phyloP scores from a whole-genome alignment of 2,329 filamentous ascomycete species.

The Botrytis porri region DNA sequence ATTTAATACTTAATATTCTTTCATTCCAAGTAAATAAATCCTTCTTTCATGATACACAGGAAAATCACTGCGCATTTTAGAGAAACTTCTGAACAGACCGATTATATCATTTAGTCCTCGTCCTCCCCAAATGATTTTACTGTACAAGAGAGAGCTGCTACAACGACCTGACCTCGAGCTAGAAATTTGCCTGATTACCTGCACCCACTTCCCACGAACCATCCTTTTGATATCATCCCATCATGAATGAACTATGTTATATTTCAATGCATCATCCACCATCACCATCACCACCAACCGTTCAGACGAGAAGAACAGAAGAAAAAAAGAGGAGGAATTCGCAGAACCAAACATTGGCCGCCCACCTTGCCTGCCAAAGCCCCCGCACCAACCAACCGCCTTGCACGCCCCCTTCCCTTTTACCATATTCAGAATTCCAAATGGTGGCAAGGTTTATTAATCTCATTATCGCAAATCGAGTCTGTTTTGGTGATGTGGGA shows the following conservation, averaged over 20 bases:
- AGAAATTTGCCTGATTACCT: slow-evolving; percentile 6
- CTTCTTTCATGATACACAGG: neutral
- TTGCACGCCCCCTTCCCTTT: slow-evolving; percentile 10
- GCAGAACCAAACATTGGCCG: slow-evolving; percentile 15
- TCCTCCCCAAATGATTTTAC: slow-evolving; percentile 1
- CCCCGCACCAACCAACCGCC: neutral
- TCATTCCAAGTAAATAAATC: neutral
- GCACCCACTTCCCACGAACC: neutral
- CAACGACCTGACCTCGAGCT: slow-evolving; percentile 8
- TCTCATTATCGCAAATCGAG: slow-evolving; percentile 30
- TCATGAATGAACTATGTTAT: slow-evolving; percentile 9
- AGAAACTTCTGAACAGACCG: neutral
- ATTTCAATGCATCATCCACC: slow-evolving; percentile 1
- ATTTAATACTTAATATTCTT: neutral
- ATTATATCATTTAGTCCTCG: slow-evolving; percentile 1
- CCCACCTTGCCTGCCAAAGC: slow-evolving; percentile 10
- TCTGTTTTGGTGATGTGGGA: slow-evolving; percentile 21
- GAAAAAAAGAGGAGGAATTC: neutral
- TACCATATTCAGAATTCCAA: slow-evolving; percentile 12
- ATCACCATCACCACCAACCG: slow-evolving; percentile 13
- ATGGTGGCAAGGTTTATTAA: slow-evolving; percentile 27
- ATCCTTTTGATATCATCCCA: slow-evolving; percentile 17
- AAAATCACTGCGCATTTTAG: neutral
- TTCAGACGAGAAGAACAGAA: slow-evolving; percentile 8
- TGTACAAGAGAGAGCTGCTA: slow-evolving; percentile 19